Evolutionary conservation across 2,329 filamentous ascomycete genomes (phyloP), one percentile per base, ranked within the genome.

Genomic region (Scedosporium dehoogii): DNA sequence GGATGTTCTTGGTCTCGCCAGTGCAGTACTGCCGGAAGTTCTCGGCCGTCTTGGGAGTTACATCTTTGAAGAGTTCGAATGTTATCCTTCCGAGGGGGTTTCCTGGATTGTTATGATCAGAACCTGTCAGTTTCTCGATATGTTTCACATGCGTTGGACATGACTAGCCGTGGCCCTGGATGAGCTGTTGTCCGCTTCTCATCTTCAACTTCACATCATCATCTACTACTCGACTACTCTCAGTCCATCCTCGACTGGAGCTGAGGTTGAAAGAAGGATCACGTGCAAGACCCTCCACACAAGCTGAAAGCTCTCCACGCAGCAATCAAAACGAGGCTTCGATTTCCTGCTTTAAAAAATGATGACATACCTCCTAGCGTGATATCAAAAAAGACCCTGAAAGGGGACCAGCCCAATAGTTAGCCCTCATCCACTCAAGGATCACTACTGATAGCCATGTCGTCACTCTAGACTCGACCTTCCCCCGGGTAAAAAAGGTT

Each of bases 21-120:
- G 93, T 97, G 78, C 92, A 97, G 78, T 96, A 96, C 72, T 96
- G 91, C 57, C 92, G 90, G 74, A 99, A 97, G 79, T 97, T 97
- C 75, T 97, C 94, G 33, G 92, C 91, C 7, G 94, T 97, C 70
- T 87, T 88, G 66, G 92, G 92, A 0, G 91, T 89, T 23, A 89
- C 81, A 75, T 96, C 84, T 65, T 87, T 86, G 80, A 94, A 97
- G 65, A 99, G 85, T 76, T 97, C 91, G 74, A 96, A 92, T 67
- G 90, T 92, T 70, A 96, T 86, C 63, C 92, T 87, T 66, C 92
- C 92, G 16, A 96, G 83, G 2, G 90, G 87, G 71, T 96, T 90
- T 65, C 92, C 92, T 94, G 67, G 14, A 61, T 27, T 27, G 27
- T 25, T 18, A 7, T 6, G 10, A 33, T 33, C 6, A 23, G 21